Base-by-base conservation (phyloP, 1,284 basidiomycete species). In the Xerocomus nothofagi region DNA sequence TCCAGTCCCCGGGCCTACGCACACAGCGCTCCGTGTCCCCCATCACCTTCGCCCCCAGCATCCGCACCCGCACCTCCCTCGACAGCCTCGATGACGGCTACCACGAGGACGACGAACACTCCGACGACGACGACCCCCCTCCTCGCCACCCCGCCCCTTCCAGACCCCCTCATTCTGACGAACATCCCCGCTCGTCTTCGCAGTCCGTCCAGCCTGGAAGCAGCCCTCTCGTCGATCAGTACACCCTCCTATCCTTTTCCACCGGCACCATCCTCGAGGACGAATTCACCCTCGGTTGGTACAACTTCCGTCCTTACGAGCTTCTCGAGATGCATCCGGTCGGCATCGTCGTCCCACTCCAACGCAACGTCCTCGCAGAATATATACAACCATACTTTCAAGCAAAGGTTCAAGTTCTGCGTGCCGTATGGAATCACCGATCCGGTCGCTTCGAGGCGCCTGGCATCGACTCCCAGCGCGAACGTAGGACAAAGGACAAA, bases 351-450 rank as follows among this genome's bases (percentile, higher is more conserved):
- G 72, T 75, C 10, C 62, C 66, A 0, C 71, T 84, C 3, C 76
- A 72, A 1, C 73, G 79, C 32, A 61, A 67, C 23, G 39, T 66
- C 30, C 62, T 75, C 2, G 58, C 61, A n/a, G 70, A 73, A 1
- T 89, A 89, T 56, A 68, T 79, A 14, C 71, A 76, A 32, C 86
- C 86, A 0, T 89, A 86, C 67, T 87, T 86, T 69, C 82, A 86
- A 48, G 79, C 81, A 10, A 77, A 72, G 62, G 79, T 81, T 10
- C 73, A 75, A 33, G 76, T 78, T 0, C 65, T 88, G 18, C 73
- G 84, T 8, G 69, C 77, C 10, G 69, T 79, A 2, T 72, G 69
- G 54, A 60, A 62, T 20, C 27, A 52, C 17, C 61, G 47, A 15
- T 51, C 56, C 2, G 52, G 58, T 1, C 58, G 61, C 12, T 62